These are phyloP conservation scores for Haberlea rhodopensis DNA, from an alignment of 257 asterid species.

Conservation along the genomic window DNA sequence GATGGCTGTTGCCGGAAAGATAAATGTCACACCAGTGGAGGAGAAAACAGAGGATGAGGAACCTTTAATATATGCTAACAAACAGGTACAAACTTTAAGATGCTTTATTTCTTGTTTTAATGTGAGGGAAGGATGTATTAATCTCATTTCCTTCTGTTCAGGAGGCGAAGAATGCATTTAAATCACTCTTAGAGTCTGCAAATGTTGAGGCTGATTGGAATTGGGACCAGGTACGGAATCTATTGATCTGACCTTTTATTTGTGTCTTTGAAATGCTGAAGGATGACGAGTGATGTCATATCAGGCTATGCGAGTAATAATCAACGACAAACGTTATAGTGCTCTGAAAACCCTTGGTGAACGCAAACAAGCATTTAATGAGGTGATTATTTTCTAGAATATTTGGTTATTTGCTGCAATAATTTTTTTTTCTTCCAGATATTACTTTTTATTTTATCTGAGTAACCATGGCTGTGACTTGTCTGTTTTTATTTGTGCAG, in stretches of 20 bases:
- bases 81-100: conserved; percentile 58
- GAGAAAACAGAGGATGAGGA: conserved; percentile 71
- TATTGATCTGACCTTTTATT: conserved; percentile 10
- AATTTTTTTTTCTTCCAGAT: conserved; percentile 10
- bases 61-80: conserved; percentile 67
- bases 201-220: conserved; percentile 90
- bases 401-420: conserved; percentile 2
- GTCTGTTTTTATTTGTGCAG: conserved; percentile 31
- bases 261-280: conserved; percentile 20
- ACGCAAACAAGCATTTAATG: conserved; percentile 96
- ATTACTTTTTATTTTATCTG: conserved; percentile 20
- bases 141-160: conserved; percentile 28
- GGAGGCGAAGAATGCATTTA: conserved; percentile 97
- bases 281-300: conserved; percentile 23
- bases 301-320: conserved; percentile 93
- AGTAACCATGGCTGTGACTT: conserved; percentile 20
- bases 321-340: conserved; percentile 87
- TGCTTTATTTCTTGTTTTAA: conserved; percentile 23
- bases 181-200: conserved; percentile 78
- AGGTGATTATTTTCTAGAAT: conserved; percentile 45
- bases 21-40: conserved; percentile 46
- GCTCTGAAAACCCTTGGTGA: conserved; percentile 96
- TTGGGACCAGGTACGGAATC: conserved; percentile 87
- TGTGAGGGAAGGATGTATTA: conserved; percentile 15
- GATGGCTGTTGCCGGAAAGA: conserved; percentile 49